These are phyloP conservation scores for Xylaria acuta DNA, from an alignment of 495 filamentous ascomycete genomes.

Conservation along the genomic window DNA sequence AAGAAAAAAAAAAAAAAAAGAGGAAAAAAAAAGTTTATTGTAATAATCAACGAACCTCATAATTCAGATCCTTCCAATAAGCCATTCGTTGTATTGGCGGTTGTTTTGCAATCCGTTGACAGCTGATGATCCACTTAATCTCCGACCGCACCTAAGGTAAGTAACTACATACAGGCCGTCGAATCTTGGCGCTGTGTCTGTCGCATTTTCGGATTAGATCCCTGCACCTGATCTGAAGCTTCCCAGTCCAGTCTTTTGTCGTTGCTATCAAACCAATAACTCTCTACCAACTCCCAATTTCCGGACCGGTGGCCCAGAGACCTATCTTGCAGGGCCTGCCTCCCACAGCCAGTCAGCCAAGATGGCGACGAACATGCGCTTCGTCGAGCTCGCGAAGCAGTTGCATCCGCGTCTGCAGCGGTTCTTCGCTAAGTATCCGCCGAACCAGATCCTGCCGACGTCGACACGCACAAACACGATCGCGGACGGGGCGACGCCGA, in stretches of 20 bases:
- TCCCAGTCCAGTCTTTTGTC: neutral
- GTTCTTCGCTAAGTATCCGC: slow-evolving; percentile 91
- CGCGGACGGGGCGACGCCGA: slow-evolving; percentile 56
- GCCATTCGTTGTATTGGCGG: neutral
- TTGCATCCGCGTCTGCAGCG: slow-evolving; percentile 77
- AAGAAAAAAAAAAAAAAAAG: too few relatives aligned
- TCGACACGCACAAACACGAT: slow-evolving; percentile 46
- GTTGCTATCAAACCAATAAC: neutral
- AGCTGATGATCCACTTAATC: slow-evolving; percentile 10
- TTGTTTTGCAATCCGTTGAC: neutral
- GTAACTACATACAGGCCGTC: neutral
- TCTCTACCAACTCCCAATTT: neutral
- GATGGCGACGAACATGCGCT: slow-evolving; percentile 43
- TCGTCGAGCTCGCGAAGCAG: slow-evolving; percentile 66
- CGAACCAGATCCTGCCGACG: slow-evolving; percentile 58
- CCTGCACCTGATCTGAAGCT: neutral
- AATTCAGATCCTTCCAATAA: neutral
- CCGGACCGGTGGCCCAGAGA: neutral
- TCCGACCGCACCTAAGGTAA: neutral
- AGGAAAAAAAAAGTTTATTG: neutral
- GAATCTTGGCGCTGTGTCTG: neutral
- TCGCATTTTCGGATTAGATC: neutral
- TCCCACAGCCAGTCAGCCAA: neutral
- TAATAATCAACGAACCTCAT: too few relatives aligned
- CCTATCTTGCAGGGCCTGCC: neutral